Percentiles rank a stretch among this genome's conserved stretches.
Conservation (phyloP, 495 filamentous ascomycete genomes). For the Neurospora tetrasperma region DNA sequence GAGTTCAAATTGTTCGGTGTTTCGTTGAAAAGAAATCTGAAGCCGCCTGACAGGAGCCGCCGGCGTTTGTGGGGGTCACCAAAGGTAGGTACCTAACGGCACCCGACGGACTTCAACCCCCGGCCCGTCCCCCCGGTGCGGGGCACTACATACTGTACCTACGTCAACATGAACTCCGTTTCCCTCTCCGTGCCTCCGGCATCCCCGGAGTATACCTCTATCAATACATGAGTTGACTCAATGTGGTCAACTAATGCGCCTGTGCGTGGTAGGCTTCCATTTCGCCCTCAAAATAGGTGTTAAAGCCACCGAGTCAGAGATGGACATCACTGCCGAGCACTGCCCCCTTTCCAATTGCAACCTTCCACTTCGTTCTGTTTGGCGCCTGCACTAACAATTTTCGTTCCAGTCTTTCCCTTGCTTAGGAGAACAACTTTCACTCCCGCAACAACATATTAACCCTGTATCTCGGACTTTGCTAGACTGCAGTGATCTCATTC, state of each 20-base stretch:
- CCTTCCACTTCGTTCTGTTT: neutral
- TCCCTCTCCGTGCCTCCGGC: neutral
- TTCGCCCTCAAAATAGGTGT: neutral
- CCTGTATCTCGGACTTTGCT: neutral
- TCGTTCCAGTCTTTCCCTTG: neutral
- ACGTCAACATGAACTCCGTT: neutral
- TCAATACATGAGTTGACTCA: neutral
- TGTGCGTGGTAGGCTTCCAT: neutral
- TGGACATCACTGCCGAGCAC: neutral
- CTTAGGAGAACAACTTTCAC: neutral
- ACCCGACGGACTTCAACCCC: neutral
- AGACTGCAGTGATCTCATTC: neutral
- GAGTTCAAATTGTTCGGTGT: neutral
- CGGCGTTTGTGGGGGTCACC: neutral
- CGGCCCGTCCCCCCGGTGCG: neutral
- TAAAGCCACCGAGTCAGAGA: neutral
- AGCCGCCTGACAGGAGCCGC: neutral
- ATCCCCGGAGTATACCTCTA: neutral
- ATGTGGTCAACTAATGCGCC: neutral
- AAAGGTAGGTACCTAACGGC: neutral
- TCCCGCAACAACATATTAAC: neutral
- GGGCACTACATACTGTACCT: neutral
- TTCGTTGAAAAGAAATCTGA: neutral
- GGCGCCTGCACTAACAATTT: neutral
- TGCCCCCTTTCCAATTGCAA: neutral